A percentile compares a stretch with the other conserved stretches of the same genome.
Conservation (phyloP, 2,329 filamentous ascomycete genomes). For the Fusarium mangiferae region DNA sequence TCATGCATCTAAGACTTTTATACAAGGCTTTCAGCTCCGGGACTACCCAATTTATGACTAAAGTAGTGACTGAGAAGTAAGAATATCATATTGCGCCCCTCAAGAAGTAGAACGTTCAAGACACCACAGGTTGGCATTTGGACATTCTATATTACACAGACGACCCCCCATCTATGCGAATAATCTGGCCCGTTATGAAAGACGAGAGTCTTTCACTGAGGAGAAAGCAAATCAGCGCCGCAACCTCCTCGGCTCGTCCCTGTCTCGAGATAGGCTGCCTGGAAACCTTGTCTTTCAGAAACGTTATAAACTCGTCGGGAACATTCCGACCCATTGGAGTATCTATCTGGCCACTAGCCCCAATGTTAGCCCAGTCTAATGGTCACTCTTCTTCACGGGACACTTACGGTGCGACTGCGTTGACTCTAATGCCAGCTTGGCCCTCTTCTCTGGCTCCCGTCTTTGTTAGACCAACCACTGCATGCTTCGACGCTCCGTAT, state of each 20-base stretch:
- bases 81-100: too few species aligned
- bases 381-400: too few species aligned
- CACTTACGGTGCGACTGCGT: constrained; percentile 44
- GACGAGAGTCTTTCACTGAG: constrained; percentile 44
- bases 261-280: constrained; percentile 29
- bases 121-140: too few species aligned
- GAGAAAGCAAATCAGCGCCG: constrained; percentile 43
- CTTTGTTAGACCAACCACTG: constrained; percentile 45
- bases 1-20: too few species aligned
- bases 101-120: too few species aligned
- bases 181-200: constrained; percentile 41
- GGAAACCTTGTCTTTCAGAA: neutral
- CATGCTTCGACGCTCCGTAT: constrained; percentile 47
- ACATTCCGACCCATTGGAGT: constrained; percentile 6
- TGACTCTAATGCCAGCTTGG: constrained; percentile 40
- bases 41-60: too few species aligned
- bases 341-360: constrained; percentile 7
- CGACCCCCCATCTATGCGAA: constrained; percentile 43
- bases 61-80: too few species aligned
- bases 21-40: too few species aligned
- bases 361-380: too few species aligned
- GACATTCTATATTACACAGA: neutral
- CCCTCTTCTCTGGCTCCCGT: constrained; percentile 48
- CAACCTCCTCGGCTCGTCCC: constrained; percentile 43
- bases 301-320: neutral